Evolutionary conservation across 2,329 filamentous ascomycete genomes (phyloP), one percentile per base, ranked within the genome.

Genomic region (Epicoccum nigrum): DNA sequence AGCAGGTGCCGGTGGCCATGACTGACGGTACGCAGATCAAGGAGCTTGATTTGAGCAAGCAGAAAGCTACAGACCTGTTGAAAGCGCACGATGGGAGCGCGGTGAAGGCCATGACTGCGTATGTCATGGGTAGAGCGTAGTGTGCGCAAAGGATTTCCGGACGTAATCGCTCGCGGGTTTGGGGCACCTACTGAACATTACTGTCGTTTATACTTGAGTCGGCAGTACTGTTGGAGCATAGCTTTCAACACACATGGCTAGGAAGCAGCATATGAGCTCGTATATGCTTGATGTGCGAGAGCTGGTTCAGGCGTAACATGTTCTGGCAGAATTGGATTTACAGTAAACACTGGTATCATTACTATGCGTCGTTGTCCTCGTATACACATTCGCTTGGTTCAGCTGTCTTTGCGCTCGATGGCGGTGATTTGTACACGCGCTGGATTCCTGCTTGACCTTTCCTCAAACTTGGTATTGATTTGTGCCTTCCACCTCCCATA

Each of bases 51-150:
- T 69, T 93, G 28, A 75, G 83, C 1, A 92, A 90, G 72, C 62
- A 76, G 2, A 90, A 86, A 71, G 90, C 88, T 1, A 92, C 86
- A 1, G 89, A 93, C 54, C 72, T 93, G 42, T 79, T 94, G 4
- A 87, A 86, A 70, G 78, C 81, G 4, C 79, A 92, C 63, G 87
- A 91, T 41, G 90, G 89, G 2, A 81, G 90, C 65, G 83, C 82
- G 1, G 79, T 86, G 31, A 80, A 83, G 70, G 88, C 88, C 1
- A 82, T 93, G 78, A 80, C 74, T 51, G 83, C 85, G 0, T 91
- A 77, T 66, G 71, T 83, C 7, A 15, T n/a, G 2, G 43, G 49
- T 3, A 39, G 27, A 19, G 49, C 43, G 5, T 52, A 8, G 41
- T 2, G 9, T 6, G 9, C 23, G 3, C 23, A 2, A 25, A 25